Percentiles rank a stretch among this genome's conserved stretches.
phyloP scores from a whole-genome alignment of 495 filamentous ascomycete genomes.

The Friedmanniomyces simplex region DNA sequence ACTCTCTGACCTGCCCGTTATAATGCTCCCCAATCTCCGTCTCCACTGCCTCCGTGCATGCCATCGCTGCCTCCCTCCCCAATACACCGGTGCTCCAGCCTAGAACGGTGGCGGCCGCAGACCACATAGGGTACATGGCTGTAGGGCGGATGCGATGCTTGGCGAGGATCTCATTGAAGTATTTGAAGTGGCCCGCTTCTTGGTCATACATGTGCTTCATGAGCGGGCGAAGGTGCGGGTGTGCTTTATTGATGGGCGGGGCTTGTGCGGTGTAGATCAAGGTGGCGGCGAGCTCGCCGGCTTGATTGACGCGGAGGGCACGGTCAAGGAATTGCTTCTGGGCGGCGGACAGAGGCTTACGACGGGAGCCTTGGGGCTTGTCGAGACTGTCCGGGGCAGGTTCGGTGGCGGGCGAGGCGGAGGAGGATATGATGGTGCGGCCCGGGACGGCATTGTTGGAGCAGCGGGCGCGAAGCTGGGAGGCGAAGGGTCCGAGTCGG shows the following conservation, averaged over 20 bases:
- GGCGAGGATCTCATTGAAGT: constrained; percentile 75
- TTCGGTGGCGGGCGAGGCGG: constrained; percentile 16
- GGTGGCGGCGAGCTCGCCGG: constrained; percentile 36
- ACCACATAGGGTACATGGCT: constrained; percentile 87
- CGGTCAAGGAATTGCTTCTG: constrained; percentile 70
- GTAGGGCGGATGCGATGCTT: constrained; percentile 89
- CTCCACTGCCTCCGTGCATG: constrained; percentile 96
- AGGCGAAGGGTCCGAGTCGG: constrained; percentile 7
- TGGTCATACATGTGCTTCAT: constrained; percentile 99
- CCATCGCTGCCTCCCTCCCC: constrained; percentile 93
- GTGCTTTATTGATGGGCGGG: constrained; percentile 55
- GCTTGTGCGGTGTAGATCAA: constrained; percentile 46
- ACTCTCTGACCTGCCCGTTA: constrained; percentile 73
- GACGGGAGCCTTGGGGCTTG: constrained; percentile 31
- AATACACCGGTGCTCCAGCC: constrained; percentile 86
- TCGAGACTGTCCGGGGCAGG: constrained; percentile 3
- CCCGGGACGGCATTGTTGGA: background rate
- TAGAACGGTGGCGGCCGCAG: constrained; percentile 66
- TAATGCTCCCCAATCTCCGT: constrained; percentile 97
- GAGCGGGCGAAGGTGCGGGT: constrained; percentile 76
- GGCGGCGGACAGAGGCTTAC: constrained; percentile 53
- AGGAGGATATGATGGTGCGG: constrained; percentile 30
- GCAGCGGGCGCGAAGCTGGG: constrained; percentile 23
- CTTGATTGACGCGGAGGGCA: constrained; percentile 45
- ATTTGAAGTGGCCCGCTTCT: constrained; percentile 73